Base-by-base conservation (phyloP, 2,329 filamentous ascomycete species). In the Fusarium nematophilum region DNA sequence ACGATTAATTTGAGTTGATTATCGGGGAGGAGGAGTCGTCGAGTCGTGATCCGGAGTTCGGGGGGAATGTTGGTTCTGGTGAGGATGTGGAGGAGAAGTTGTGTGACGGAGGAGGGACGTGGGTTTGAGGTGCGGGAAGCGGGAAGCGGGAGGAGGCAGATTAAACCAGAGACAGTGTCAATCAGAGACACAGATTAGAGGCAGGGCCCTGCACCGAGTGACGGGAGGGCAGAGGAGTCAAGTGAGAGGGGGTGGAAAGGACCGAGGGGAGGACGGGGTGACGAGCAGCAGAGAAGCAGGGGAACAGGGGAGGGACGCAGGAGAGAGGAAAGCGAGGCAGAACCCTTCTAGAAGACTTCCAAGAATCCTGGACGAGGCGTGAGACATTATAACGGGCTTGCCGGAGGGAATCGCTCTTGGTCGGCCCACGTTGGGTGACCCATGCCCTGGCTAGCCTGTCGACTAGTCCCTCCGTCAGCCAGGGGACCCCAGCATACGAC, bases 341-440 rank as follows among this genome's bases (percentile, higher is more conserved):
- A 58, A 53, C 47, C 49, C 70, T 72, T 72, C 70, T 71, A 72
- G 70, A 72, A 72, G 70, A 62, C 62, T 67, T 72, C 62, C 36
- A 65, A 52, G 64, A 68, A 70, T 64, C 55, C 56, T 65, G 61
- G 66, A 38, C 51, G 51, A 53, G 42, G 59, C 51, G 44, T 64
- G 66, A 69, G 66, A 69, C 66, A 69, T 69, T 69, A 63, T 51
- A 69, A 69, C 66, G 66, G 66, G 66, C 66, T 69, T 69, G 66
- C 66, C 66, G 66, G 66, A 68, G 61, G 59, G 58, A 39, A 62
- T 66, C 59, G 59, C 66, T 60, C 54, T 55, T 54, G 45, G 57
- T 67, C 55, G 64, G 45, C 64, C 66, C 66, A 69, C 50, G 64
- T 54, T 62, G 51, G 51, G 39, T 51, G 23, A 46, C 51, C 54